Base-by-base conservation (phyloP, 306 rosid species). In the Ormosia semicastrata region DNA sequence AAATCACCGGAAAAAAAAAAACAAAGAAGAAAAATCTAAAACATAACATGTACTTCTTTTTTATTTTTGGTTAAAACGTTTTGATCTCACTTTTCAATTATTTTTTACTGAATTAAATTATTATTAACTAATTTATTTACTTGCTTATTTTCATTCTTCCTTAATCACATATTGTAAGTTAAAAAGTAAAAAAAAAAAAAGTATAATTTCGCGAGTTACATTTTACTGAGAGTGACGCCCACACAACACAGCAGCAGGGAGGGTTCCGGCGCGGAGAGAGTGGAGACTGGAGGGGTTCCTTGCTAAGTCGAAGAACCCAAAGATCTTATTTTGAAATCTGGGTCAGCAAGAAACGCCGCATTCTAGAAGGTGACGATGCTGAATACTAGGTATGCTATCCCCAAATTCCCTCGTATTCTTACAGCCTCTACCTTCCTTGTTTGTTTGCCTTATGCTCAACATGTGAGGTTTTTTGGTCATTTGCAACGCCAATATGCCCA, bases 371-470 rank as follows among this genome's bases (percentile, higher is more conserved):
- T 36, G 71, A 52, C 5, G 78, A 75, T 68, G 79, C 62, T 81
- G 7, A 69, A 75, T 62, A 69, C 65, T n/a, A 85, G 85, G 82
- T 85, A 80, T 43, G 78, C 57, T 52, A 15, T 80, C 40, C 81
- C 77, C 75, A 81, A 53, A 65, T 81, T 75, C 17, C 65, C 77
- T 83, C 70, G 79, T 4, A 18, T 53, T 54, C 79, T 24, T 24
- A 11, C 12, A 7, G 18, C 79, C 4, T 73, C 80, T 17, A 66
- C 71, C 33, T 46, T 63, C 24, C 79, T 71, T 52, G 29, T 75
- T 70, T 50, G 4, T 63, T 76, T 76, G 8, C 63, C 59, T 46
- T 49, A 4, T 40, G 30, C 78, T 81, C 82, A 30, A 8, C 44
- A 60, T 33, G 34, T 13, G 11, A 75, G 85, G 2, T 58, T 85